Conservation (phyloP, 2,329 filamentous ascomycete genomes). For the Cordyceps tenuipes region DNA sequence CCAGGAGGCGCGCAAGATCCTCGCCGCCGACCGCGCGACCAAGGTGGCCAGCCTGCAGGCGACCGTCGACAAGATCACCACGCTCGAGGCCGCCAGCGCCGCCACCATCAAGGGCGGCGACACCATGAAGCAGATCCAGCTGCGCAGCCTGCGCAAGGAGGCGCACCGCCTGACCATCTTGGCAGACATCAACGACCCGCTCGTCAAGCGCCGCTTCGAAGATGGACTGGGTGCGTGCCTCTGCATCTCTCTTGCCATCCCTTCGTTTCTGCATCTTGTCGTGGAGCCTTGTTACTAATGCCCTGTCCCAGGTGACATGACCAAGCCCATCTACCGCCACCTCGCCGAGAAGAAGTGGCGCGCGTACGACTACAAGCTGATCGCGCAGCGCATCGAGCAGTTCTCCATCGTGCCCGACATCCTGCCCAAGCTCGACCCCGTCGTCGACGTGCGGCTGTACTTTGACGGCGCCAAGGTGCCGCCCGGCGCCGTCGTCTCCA, state of each 20-base stretch:
- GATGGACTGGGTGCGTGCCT: slow-evolving; percentile 59
- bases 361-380: slow-evolving; percentile 67
- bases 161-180: slow-evolving; percentile 76
- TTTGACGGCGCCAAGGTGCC: slow-evolving; percentile 64
- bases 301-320: slow-evolving; percentile 75
- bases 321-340: slow-evolving; percentile 89
- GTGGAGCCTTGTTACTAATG: neutral
- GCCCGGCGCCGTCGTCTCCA: slow-evolving; percentile 73
- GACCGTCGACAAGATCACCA: slow-evolving; percentile 60
- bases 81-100: slow-evolving; percentile 51
- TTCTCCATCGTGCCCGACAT: slow-evolving; percentile 85
- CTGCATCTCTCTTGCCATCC: slow-evolving; percentile 17
- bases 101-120: slow-evolving; percentile 50
- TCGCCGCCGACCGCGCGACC: slow-evolving; percentile 70
- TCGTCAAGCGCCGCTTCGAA: slow-evolving; percentile 90
- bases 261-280: neutral
- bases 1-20: slow-evolving; percentile 82
- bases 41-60: slow-evolving; percentile 67
- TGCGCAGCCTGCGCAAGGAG: slow-evolving; percentile 24
- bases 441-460: slow-evolving; percentile 70
- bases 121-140: slow-evolving; percentile 5
- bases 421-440: slow-evolving; percentile 68
- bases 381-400: slow-evolving; percentile 78
- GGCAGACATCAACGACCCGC: slow-evolving; percentile 89
- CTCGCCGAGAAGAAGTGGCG: slow-evolving; percentile 86